Conservation (phyloP, 192 early-diverging fungal species). For the Entomortierella lignicola region DNA sequence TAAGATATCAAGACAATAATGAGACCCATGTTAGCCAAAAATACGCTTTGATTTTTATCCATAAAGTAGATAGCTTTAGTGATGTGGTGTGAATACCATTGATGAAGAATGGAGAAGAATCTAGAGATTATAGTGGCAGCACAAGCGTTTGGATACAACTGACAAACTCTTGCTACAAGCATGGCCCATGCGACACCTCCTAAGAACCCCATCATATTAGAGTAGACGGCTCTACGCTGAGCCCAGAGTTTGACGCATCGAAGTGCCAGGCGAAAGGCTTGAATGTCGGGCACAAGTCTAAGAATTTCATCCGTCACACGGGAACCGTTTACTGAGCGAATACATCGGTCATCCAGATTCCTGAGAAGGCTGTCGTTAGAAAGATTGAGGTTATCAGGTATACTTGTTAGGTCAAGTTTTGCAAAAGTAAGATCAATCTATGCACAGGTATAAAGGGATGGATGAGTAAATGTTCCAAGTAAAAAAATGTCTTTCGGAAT, state of each 20-base stretch:
- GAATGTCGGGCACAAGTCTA: constrained; percentile 91
- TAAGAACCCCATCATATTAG: constrained; percentile 97
- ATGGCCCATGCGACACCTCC: constrained; percentile 99
- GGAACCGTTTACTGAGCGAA: constrained; percentile 96
- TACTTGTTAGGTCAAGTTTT: constrained; percentile 72
- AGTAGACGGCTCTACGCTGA: constrained; percentile 91
- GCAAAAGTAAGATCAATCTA: constrained; percentile 97
- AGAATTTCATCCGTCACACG: constrained; percentile 98
- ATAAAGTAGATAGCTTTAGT: no score
- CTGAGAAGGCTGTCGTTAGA: constrained; percentile 86
- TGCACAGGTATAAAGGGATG: no score
- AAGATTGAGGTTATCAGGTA: constrained; percentile 89
- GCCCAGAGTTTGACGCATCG: constrained; percentile 98
- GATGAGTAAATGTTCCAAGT: no score
- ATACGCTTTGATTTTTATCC: background rate
- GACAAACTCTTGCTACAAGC: constrained; percentile 93
- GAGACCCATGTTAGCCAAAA: background rate
- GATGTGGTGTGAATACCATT: no score
- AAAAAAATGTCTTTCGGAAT: no score
- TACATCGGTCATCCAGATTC: constrained; percentile 87
- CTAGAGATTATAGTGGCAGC: constrained; percentile 86
- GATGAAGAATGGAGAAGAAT: constrained; percentile 89
- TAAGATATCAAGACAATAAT: constrained; percentile 25
- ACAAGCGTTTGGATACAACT: constrained; percentile 95
- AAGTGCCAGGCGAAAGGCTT: constrained; percentile 89